These are phyloP conservation scores for Candida namnaoensis DNA, from an alignment of 805 yeast genomes.

Conservation along the genomic window DNA sequence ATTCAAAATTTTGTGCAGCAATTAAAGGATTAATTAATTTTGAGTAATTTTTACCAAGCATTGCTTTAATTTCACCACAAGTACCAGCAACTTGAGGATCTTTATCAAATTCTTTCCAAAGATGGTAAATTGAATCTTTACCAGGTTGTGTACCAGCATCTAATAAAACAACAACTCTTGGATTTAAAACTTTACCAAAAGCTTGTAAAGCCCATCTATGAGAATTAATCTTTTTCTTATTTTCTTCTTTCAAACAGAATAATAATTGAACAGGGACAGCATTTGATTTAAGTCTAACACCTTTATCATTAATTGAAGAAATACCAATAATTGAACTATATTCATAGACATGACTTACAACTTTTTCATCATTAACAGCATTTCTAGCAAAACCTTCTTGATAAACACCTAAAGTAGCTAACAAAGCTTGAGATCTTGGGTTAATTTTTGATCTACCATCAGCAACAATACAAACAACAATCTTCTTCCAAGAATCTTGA, in stretches of 20 bases:
- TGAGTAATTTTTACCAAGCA: conserved; percentile 83
- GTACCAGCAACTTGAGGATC: conserved; percentile 98
- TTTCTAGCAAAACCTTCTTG: conserved; percentile 98
- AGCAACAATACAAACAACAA: conserved; percentile 83
- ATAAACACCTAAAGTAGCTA: conserved; percentile 93
- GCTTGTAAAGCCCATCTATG: conserved; percentile 98
- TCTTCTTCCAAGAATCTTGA: conserved; percentile 91
- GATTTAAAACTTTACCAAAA: conserved; percentile 84
- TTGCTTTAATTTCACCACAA: conserved; percentile 94
- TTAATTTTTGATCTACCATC: conserved; percentile 91
- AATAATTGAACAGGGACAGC: conserved; percentile 86
- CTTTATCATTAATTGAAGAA: conserved; percentile 79
- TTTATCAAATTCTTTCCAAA: conserved; percentile 96
- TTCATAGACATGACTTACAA: conserved; percentile 90
- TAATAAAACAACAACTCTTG: conserved; percentile 78
- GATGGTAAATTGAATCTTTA: conserved; percentile 75
- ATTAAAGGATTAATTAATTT: conserved; percentile 85
- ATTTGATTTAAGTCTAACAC: conserved; percentile 39
- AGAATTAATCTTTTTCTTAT: conserved; percentile 90
- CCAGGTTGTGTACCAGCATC: conserved; percentile 98
- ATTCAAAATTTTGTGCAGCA: conserved; percentile 94
- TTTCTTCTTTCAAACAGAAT: conserved; percentile 87
- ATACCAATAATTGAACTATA: conserved; percentile 89
- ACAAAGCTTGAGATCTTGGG: conserved; percentile 75
- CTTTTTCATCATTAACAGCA: conserved; percentile 83